Evolutionary conservation across 1,139 yeast genomes (phyloP), one percentile per base, ranked within the genome.

Genomic region (Yamadazyma dushanensis): DNA sequence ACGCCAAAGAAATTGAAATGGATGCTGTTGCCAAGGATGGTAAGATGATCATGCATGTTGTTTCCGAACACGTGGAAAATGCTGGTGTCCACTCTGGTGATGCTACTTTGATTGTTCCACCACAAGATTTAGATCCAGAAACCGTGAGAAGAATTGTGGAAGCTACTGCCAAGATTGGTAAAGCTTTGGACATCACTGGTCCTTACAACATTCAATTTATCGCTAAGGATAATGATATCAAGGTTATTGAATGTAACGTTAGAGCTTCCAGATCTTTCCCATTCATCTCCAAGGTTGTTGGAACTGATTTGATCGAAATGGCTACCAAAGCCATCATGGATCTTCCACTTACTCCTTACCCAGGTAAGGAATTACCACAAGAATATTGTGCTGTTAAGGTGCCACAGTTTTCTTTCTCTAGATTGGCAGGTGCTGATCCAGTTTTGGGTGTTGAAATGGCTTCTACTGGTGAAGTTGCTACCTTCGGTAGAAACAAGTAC

Each of bases 21-120:
- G 98, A 92, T 66, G 98, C 97, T 35, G 98, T 92, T 53, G 97
- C 98, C 35, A 80, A 78, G 59, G 88, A 92, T 56, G 98, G 98
- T 66, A 80, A 89, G 63, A 74, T 92, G 71, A 78, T 92, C 49
- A 88, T 92, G 92, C 98, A 92, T 61, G 97, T 89, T 61, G 96
- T 92, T 43, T 89, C 97, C 40, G 98, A 94, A 67, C 98, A 92
- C 62, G 97, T 92, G 55, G 98, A 92, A 67, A 92, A 92, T 59
- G 98, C 98, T 19, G 98, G 98, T 78, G 97, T 92, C 38, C 98
- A 92, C 68, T 92, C 98, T 41, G 98, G 98, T 75, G 98, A 92
- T 66, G 98, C 98, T 44, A 92, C 98, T 33, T 73, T 92, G 58
- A 84, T 92, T 63, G 95, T 92, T 43, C 98, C 98, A 41, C 97